A percentile compares a stretch with the other conserved stretches of the same genome.
Evolutionary conservation across 768 basidiomycete genomes (phyloP).

Genomic region (Trametes elegans): DNA sequence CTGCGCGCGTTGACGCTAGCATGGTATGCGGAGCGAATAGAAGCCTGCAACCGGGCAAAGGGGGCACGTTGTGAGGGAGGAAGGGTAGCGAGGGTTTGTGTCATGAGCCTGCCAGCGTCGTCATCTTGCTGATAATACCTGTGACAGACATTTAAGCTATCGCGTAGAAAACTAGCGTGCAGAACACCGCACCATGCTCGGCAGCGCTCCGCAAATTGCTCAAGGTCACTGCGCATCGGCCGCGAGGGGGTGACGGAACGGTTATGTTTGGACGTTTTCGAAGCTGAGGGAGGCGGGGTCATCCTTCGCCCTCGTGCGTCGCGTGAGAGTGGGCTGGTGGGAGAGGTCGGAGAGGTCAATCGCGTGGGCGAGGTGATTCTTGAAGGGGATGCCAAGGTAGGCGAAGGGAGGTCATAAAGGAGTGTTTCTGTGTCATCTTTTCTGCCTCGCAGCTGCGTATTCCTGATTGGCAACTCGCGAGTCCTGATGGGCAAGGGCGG

Average conservation of each 20-base stretch:
- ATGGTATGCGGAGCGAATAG: constrained; percentile 83
- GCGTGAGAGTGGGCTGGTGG: constrained; percentile 50
- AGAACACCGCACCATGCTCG: constrained; percentile 60
- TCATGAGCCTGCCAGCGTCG: constrained; percentile 74
- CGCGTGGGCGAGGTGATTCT: constrained; percentile 45
- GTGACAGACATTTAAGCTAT: constrained; percentile 11
- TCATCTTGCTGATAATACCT: constrained; percentile 89
- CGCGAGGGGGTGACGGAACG: constrained; percentile 72
- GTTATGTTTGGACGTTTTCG: constrained; percentile 41
- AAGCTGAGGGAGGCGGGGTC: constrained; percentile 56
- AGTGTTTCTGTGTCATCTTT: constrained; percentile 55
- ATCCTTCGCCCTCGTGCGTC: constrained; percentile 49
- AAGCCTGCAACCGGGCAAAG: constrained; percentile 83
- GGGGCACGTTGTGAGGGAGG: constrained; percentile 84
- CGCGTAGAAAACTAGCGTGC: constrained; percentile 9
- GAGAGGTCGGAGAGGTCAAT: constrained; percentile 55
- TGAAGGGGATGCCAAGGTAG: constrained; percentile 55
- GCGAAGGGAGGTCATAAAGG: constrained; percentile 73
- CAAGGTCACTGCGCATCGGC: constrained; percentile 64
- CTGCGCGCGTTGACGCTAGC: constrained; percentile 72
- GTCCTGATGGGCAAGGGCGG: constrained; percentile 52
- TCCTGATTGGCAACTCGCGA: constrained; percentile 44
- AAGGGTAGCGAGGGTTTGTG: constrained; percentile 75
- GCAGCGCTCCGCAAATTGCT: constrained; percentile 75
- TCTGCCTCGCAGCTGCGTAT: constrained; percentile 41